Evolutionary conservation across 2,329 filamentous ascomycete genomes (phyloP), one percentile per base, ranked within the genome.

Genomic region (Tolypocladium endophyticum): DNA sequence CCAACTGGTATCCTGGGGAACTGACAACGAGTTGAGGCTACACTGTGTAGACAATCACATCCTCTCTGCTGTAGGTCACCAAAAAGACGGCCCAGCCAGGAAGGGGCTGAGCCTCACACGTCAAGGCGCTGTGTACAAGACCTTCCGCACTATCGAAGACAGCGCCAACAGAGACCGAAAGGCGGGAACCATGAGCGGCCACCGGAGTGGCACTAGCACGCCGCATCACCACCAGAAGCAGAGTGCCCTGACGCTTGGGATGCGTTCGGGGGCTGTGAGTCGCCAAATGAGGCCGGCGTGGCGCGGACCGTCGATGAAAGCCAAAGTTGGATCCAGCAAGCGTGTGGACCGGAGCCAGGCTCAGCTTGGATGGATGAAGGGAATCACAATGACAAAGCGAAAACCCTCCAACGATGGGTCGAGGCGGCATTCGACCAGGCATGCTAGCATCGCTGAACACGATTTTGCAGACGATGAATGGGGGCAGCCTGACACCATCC

Each of bases 1-100:
- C 64, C 92, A 97, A 71, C 79, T 97, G 23, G 90, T 97, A 0
- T 92, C 92, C 0, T 97, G 92, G 92, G 92, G 92, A 33, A 87
- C 89, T 56, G 93, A 97, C 71, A 89, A 88, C 64, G 84, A 92
- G 67, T 78, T 97, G 36, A 87, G 89, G 56, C 79, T 97, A 35
- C 89, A 96, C 69, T 86, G 85, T 55, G 82, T 92, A 25, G 82
- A 90, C 47, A 76, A 84, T 1, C 77, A 85, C 33, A 77, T 86
- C 36, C 77, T 94, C 0, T 78, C 83, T 60, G 79, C 82, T 2
- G 87, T 95, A 20, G 90, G 90, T 3, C 89, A 90, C 69, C 78
- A 84, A 54, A 90, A 87, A 69, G 90, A 89, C 5, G 81, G 79
- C 57, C 80, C 81, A 4, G 83, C 87, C 25, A 81, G 81, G 8